These are phyloP conservation scores for Metarhizium brunneum DNA, from an alignment of 2,329 filamentous ascomycete species.

Conservation along the genomic window DNA sequence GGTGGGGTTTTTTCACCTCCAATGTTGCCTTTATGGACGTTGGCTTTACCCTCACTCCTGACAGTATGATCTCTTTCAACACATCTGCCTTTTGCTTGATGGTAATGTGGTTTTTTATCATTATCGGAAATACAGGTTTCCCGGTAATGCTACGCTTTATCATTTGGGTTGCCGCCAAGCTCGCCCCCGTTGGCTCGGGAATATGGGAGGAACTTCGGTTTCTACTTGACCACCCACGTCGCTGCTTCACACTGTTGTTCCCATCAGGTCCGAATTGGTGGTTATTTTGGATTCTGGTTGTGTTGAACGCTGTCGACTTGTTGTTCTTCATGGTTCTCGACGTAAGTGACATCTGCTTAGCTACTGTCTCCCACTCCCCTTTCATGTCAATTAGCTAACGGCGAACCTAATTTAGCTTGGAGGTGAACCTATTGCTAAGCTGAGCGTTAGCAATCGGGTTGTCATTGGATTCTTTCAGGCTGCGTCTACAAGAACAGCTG, in stretches of 20 bases:
- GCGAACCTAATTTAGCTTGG: slow-evolving; percentile 48
- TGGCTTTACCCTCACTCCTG: slow-evolving; percentile 84
- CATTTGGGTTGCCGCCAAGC: slow-evolving; percentile 71
- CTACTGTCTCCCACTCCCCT: not conserved
- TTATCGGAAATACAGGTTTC: slow-evolving; percentile 93
- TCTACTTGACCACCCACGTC: slow-evolving; percentile 84
- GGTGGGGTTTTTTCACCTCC: slow-evolving; percentile 90
- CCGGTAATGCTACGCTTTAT: slow-evolving; percentile 89
- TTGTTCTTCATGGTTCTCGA: slow-evolving; percentile 91
- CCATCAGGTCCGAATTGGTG: slow-evolving; percentile 89
- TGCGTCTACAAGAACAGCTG: slow-evolving; percentile 79
- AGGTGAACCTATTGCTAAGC: slow-evolving; percentile 53
- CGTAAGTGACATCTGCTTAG: slow-evolving; percentile 37
- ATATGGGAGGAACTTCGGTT: slow-evolving; percentile 88
- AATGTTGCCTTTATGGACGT: slow-evolving; percentile 89
- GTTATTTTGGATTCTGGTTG: slow-evolving; percentile 77
- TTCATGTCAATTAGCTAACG: not conserved
- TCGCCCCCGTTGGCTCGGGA: slow-evolving; percentile 55
- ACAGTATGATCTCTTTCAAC: slow-evolving; percentile 90
- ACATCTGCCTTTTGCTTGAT: slow-evolving; percentile 66
- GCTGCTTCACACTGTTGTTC: slow-evolving; percentile 93
- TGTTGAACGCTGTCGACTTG: slow-evolving; percentile 76
- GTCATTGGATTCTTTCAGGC: slow-evolving; percentile 88
- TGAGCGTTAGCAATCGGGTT: slow-evolving; percentile 67
- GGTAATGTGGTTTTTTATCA: slow-evolving; percentile 74